Base-by-base conservation (phyloP, 495 filamentous ascomycete genomes). In the Xylaria nigripes region DNA sequence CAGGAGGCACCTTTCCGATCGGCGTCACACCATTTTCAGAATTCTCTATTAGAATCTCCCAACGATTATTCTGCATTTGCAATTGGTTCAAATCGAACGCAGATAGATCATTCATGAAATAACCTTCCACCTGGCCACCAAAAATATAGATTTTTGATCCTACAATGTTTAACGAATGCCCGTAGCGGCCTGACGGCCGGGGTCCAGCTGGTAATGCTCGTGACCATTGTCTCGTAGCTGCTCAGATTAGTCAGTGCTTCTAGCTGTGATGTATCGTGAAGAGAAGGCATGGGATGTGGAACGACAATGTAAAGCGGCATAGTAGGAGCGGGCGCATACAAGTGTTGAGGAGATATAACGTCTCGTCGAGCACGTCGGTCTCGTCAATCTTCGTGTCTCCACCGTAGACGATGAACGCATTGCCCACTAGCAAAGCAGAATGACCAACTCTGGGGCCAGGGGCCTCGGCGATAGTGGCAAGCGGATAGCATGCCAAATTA, bases 371-470 rank as follows among this genome's bases (percentile, higher is more conserved):
- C 27, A 86, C 75, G 69, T 99, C 94, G 6, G 77, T 80, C 57
- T 96, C 92, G 57, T 97, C 90, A 62, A 94, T 83, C 71, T 97
- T 97, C 22, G 94, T 99, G 67, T 99, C 94, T 61, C 94, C 94
- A 23, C 94, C 94, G 67, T 96, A 99, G 13, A 99, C 93, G 60
- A 99, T 99, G 64, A 96, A 99, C 1, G 94, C 94, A 73, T 99
- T 99, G 21, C 94, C 94, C 32, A 97, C 94, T 7, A 99, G 76
- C 66, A 99, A 76, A 74, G 89, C 90, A 5, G 93, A 80, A 75
- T 99, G 94, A 10, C 94, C 94, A 32, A 99, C 94, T 73, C 94
- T 81, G 2, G 94, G 92, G 5, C 94, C 93, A 0, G 94, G 94
- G 0, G 94, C 92, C 66, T 99, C 93, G 19, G 88, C 86, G 2